Percentiles rank a stretch among this genome's conserved stretches.
Evolutionary conservation across 768 basidiomycete genomes (phyloP).

Genomic region (Clathrus columnatus): DNA sequence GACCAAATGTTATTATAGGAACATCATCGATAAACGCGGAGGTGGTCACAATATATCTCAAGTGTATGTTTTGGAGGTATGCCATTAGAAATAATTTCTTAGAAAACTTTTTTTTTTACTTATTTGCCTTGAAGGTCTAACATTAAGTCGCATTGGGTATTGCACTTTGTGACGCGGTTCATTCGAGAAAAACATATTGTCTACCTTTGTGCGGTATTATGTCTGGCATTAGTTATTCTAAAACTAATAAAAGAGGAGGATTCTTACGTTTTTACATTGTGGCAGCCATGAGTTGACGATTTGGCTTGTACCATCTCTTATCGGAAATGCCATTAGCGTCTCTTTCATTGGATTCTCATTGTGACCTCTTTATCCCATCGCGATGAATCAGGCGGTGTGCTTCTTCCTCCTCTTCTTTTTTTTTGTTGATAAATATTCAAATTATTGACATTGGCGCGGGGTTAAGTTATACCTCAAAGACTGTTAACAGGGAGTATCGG

Average conservation of each 20-base stretch:
- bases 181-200: neutral
- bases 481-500: conserved; percentile 16
- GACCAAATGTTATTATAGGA: conserved; percentile 26
- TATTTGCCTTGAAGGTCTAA: conserved; percentile 10
- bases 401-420: no score
- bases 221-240: conserved; percentile 24
- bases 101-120: conserved; percentile 12
- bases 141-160: conserved; percentile 8
- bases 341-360: conserved; percentile 57
- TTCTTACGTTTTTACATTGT: neutral
- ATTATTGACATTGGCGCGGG: neutral
- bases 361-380: conserved; percentile 68
- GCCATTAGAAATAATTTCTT: conserved; percentile 3
- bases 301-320: conserved; percentile 60
- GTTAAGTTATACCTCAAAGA: conserved; percentile 14
- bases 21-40: conserved; percentile 34
- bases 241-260: no score
- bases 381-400: conserved; percentile 17
- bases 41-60: conserved; percentile 42
- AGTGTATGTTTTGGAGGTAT: conserved; percentile 38
- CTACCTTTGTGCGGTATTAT: conserved; percentile 27
- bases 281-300: conserved; percentile 54
- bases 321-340: conserved; percentile 56
- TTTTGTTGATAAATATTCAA: neutral
- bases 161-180: neutral